Percentiles rank a stretch among this genome's conserved stretches.
These are phyloP conservation scores for Viola pubescens DNA, from an alignment of 441 rosid species.

Conservation along the genomic window DNA sequence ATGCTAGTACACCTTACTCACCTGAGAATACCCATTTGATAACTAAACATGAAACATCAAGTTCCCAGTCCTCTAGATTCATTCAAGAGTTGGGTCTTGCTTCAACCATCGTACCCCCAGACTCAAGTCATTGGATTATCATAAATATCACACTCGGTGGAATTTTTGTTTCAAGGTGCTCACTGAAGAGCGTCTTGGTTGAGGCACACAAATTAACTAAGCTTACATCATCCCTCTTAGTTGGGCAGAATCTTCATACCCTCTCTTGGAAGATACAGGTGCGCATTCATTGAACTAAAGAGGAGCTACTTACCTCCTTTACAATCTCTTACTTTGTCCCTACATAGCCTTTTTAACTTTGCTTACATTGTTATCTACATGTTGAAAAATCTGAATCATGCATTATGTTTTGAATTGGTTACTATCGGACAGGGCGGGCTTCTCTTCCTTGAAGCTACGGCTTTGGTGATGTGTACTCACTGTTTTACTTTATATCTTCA, in stretches of 20 bases:
- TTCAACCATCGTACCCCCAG: conserved; percentile 29
- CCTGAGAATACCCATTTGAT: conserved; percentile 26
- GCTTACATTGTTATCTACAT: background rate
- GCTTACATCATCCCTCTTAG: conserved; percentile 49
- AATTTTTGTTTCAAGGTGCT: conserved; percentile 45
- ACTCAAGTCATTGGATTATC: conserved; percentile 38
- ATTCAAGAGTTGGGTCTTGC: conserved; percentile 34
- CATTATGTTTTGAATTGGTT: conserved; percentile 5
- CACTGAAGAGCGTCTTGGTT: conserved; percentile 42
- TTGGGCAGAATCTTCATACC: conserved; percentile 49
- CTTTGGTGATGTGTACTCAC: conserved; percentile 39
- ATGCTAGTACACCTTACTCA: conserved; percentile 16
- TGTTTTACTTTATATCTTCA: conserved; percentile 40
- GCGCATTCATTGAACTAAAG: conserved; percentile 20
- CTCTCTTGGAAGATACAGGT: conserved; percentile 65
- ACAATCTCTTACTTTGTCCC: conserved; percentile 8
- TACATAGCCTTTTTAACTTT: background rate
- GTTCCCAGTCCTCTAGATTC: conserved; percentile 27
- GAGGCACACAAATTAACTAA: conserved; percentile 48
- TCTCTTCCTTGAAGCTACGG: conserved; percentile 54
- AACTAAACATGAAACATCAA: conserved; percentile 32
- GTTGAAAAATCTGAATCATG: conserved; percentile 3
- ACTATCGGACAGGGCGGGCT: conserved; percentile 69
- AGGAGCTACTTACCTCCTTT: conserved; percentile 13
- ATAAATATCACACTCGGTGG: conserved; percentile 39